Evolutionary conservation across 1,139 yeast genomes (phyloP).

Genomic region (Kodamaea fungicola): DNA sequence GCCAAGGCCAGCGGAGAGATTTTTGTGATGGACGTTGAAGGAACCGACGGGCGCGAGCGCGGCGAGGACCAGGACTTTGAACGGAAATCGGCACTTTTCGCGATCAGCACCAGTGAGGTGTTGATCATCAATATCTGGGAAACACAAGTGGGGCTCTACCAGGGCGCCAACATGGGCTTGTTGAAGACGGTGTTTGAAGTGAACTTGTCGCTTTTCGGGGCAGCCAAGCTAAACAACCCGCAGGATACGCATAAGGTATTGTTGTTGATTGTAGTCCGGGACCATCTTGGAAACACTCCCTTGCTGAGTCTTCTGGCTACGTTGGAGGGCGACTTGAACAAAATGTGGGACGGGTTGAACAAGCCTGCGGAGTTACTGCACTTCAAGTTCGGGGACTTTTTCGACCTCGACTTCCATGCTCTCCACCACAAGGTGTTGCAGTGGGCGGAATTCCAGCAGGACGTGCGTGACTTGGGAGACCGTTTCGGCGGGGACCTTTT

Average conservation of each 20-base stretch:
- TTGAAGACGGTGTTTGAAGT: slow-evolving; percentile 96
- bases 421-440: slow-evolving; percentile 84
- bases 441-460: slow-evolving; percentile 65
- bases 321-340: slow-evolving; percentile 62
- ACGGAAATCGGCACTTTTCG: slow-evolving; percentile 92
- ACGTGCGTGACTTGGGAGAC: slow-evolving; percentile 64
- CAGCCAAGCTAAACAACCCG: slow-evolving; percentile 29
- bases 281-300: slow-evolving; percentile 87
- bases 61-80: slow-evolving; percentile 99
- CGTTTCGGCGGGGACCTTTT: slow-evolving; percentile 55
- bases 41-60: slow-evolving; percentile 96
- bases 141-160: slow-evolving; percentile 92
- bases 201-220: slow-evolving; percentile 74
- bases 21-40: slow-evolving; percentile 95
- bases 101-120: slow-evolving; percentile 86
- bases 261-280: slow-evolving; percentile 85
- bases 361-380: slow-evolving; percentile 65
- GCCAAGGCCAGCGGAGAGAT: slow-evolving; percentile 28
- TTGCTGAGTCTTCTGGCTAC: slow-evolving; percentile 67
- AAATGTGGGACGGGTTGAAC: slow-evolving; percentile 73
- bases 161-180: slow-evolving; percentile 96
- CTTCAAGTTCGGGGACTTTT: slow-evolving; percentile 64
- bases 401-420: slow-evolving; percentile 79
- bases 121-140: slow-evolving; percentile 95
- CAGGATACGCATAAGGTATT: slow-evolving; percentile 59